Evolutionary conservation across 345 rosid species (phyloP).

Genomic region (Salix caprea): DNA sequence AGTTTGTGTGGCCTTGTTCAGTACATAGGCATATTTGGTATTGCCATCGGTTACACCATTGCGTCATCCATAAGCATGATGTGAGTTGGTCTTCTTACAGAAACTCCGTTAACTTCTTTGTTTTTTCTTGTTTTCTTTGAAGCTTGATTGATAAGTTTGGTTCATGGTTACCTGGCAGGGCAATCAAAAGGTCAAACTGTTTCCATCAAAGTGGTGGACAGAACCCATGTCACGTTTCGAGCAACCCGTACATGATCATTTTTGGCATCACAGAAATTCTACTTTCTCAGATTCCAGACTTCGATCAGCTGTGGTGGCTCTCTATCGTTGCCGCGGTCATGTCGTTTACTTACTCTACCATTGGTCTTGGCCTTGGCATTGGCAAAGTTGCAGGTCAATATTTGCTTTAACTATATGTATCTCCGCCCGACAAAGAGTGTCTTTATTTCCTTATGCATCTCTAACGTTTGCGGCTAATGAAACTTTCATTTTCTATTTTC

Average conservation of each 20-base stretch:
- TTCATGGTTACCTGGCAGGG: slow-evolving; percentile 1
- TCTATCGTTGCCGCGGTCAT: slow-evolving; percentile 14
- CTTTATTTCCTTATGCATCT: background rate
- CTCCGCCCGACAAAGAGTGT: background rate
- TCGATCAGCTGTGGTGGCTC: slow-evolving; percentile 15
- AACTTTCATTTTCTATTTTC: background rate
- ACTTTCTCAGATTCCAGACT: slow-evolving; percentile 15
- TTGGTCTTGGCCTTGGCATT: slow-evolving; percentile 16
- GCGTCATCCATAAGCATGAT: slow-evolving; percentile 8
- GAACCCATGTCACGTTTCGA: slow-evolving; percentile 5
- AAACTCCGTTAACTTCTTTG: background rate
- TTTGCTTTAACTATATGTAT: background rate
- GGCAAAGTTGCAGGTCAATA: slow-evolving; percentile 12
- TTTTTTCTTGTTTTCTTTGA: background rate
- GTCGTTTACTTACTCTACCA: slow-evolving; percentile 13
- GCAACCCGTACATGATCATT: slow-evolving; percentile 11
- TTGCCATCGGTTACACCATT: slow-evolving; percentile 6
- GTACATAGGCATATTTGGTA: slow-evolving; percentile 4
- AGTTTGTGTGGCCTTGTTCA: slow-evolving; percentile 8
- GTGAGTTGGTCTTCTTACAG: background rate
- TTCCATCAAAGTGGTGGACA: slow-evolving; percentile 3
- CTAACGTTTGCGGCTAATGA: background rate
- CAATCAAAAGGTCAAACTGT: slow-evolving; percentile 6
- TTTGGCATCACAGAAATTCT: slow-evolving; percentile 3
- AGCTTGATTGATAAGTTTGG: background rate